Conservation (phyloP, 257 asterid genomes). For the Scutellaria galericulata region DNA sequence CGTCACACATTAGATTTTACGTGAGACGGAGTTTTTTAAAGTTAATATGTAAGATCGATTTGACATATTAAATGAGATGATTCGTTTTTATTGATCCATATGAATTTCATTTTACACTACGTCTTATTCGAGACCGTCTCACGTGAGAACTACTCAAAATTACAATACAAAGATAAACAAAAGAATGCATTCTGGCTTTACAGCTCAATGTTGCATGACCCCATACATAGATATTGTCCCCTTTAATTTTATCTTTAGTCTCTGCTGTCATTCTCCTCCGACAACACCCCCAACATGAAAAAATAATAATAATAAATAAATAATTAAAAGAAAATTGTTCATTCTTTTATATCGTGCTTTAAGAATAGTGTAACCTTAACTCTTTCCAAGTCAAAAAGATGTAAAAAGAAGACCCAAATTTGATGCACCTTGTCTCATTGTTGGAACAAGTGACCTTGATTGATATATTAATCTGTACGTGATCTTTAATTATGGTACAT, state of each 20-base stretch:
- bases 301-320: not conserved
- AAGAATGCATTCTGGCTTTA: slow-evolving; percentile 35
- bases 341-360: not conserved
- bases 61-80: too few species aligned
- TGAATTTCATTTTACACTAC: too few species aligned
- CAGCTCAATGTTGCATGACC: slow-evolving; percentile 34
- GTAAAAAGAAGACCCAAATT: slow-evolving; percentile 30
- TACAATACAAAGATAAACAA: not conserved
- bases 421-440: slow-evolving; percentile 28
- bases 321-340: not conserved
- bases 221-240: slow-evolving; percentile 12
- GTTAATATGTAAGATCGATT: too few species aligned
- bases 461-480: not conserved
- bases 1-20: too few species aligned
- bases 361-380: slow-evolving; percentile 33
- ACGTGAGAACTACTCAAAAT: not conserved
- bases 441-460: not conserved
- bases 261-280: slow-evolving; percentile 1
- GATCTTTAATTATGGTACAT: not conserved
- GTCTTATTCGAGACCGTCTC: too few species aligned
- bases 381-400: slow-evolving; percentile 32
- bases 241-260: not conserved
- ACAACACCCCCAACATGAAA: slow-evolving; percentile 20
- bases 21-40: too few species aligned
- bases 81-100: too few species aligned